Evolutionary conservation across 129 eudicot species (phyloP).

Genomic region (Cynara cardunculus): DNA sequence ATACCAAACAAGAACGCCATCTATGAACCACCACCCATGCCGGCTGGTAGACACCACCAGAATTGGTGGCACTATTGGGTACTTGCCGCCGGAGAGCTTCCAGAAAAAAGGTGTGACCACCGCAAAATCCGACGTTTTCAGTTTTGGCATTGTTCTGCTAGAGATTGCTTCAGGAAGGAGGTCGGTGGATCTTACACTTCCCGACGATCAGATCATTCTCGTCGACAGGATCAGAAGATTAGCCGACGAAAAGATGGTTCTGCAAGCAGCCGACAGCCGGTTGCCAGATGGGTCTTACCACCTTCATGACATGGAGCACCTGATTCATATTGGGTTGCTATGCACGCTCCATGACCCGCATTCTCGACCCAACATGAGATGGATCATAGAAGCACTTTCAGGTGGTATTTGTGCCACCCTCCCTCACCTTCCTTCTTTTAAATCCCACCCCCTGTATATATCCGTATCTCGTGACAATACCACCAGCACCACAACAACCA

Average conservation of each 20-base stretch:
- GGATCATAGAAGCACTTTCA: slow-evolving; percentile 74
- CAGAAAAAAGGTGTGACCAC: slow-evolving; percentile 56
- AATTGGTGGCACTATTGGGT: slow-evolving; percentile 92
- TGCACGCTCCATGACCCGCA: slow-evolving; percentile 81
- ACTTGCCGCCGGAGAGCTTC: slow-evolving; percentile 88
- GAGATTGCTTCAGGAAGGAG: slow-evolving; percentile 83
- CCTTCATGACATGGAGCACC: slow-evolving; percentile 49
- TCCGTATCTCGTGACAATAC: slow-evolving; percentile 48
- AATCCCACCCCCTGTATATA: slow-evolving; percentile 60
- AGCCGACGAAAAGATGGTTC: slow-evolving; percentile 48
- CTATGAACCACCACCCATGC: slow-evolving; percentile 40
- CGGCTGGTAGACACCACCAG: slow-evolving; percentile 63
- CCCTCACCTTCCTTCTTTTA: slow-evolving; percentile 69
- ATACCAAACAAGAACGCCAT: slow-evolving; percentile 33
- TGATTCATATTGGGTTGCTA: slow-evolving; percentile 61
- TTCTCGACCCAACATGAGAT: slow-evolving; percentile 80
- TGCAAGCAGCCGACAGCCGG: slow-evolving; percentile 53
- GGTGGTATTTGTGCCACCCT: slow-evolving; percentile 49
- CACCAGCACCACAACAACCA: slow-evolving; percentile 15
- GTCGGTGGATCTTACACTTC: slow-evolving; percentile 77
- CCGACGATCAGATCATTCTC: slow-evolving; percentile 75
- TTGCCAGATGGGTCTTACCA: slow-evolving; percentile 57
- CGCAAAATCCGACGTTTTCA: slow-evolving; percentile 84
- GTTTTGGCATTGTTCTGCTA: slow-evolving; percentile 79
- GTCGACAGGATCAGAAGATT: slow-evolving; percentile 72